Percentiles rank a stretch among this genome's conserved stretches.
phyloP scores from a whole-genome alignment of 1,284 basidiomycete species.

The Rhodotorula glutinis region DNA sequence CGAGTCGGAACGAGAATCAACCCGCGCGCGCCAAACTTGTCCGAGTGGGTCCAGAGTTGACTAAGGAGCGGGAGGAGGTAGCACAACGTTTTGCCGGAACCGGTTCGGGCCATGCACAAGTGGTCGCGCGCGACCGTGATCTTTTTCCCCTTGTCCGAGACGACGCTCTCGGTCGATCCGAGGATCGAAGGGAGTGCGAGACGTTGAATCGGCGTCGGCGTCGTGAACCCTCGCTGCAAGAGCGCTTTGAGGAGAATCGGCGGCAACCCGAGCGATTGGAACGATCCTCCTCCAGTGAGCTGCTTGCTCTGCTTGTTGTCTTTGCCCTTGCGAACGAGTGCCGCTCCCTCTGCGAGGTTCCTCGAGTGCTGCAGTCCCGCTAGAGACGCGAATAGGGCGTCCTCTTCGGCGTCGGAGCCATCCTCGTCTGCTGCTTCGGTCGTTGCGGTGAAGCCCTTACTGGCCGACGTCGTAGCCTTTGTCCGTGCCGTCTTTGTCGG shows the following conservation, averaged over 20 bases:
- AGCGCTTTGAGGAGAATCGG: conserved; percentile 79
- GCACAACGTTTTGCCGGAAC: conserved; percentile 95
- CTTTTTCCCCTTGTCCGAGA: conserved; percentile 35
- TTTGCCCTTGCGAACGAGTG: conserved; percentile 36
- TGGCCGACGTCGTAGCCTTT: neutral
- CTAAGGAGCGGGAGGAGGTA: conserved; percentile 93
- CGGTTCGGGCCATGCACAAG: conserved; percentile 97
- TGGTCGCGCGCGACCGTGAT: conserved; percentile 69
- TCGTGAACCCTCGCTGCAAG: conserved; percentile 87
- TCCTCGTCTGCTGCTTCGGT: neutral
- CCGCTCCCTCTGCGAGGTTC: conserved; percentile 42
- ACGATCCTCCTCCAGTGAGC: conserved; percentile 45
- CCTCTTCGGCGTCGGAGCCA: conserved; percentile 28
- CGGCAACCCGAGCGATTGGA: conserved; percentile 63
- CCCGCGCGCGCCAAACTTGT: conserved; percentile 77
- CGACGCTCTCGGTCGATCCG: conserved; percentile 58
- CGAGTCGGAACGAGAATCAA: conserved; percentile 87
- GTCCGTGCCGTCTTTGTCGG: conserved; percentile 1
- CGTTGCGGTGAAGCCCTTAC: neutral
- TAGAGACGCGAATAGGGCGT: conserved; percentile 33
- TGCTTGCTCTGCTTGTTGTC: conserved; percentile 33
- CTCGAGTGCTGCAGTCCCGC: conserved; percentile 34
- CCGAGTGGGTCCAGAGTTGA: conserved; percentile 73
- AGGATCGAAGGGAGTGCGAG: conserved; percentile 83
- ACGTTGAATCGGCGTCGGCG: conserved; percentile 95